phyloP scores from a whole-genome alignment of 148 eudicot genomes.

The Nepenthes gracilis region DNA sequence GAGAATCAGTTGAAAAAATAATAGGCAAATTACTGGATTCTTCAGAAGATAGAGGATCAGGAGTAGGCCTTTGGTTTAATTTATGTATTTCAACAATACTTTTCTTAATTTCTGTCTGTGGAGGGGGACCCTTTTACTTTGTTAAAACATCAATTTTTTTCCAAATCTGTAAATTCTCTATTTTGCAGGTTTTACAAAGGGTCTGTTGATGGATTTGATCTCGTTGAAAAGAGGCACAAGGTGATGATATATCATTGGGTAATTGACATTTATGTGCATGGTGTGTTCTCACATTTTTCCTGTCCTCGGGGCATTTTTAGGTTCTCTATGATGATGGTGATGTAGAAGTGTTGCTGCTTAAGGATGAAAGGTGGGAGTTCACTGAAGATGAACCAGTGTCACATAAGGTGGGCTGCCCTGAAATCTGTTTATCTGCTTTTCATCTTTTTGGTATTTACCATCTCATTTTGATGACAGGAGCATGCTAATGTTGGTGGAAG shows the following conservation, averaged over 20 bases:
- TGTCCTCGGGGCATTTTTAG: background rate
- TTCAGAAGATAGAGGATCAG: no score
- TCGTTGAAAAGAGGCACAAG: background rate
- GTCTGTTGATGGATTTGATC: constrained; percentile 1
- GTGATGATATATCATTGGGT: background rate
- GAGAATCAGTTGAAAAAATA: no score
- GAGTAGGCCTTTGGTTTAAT: no score
- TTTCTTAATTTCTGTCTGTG: no score
- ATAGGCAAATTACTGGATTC: no score
- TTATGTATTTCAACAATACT: no score
- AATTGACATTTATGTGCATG: background rate
- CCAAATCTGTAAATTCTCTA: background rate
- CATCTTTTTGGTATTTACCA: background rate
- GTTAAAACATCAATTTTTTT: background rate
- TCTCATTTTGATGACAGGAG: background rate
- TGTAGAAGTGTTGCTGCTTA: background rate
- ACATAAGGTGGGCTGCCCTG: background rate
- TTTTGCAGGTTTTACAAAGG: constrained; percentile 4
- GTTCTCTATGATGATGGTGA: constrained; percentile 5
- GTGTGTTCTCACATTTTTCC: background rate
- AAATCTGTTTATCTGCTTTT: background rate
- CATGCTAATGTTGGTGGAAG: constrained; percentile 3
- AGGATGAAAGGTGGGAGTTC: constrained; percentile 6
- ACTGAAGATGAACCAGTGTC: background rate
- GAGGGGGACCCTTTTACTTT: no score